phyloP scores from a whole-genome alignment of 768 basidiomycete genomes.

The Lactarius hengduanensis region DNA sequence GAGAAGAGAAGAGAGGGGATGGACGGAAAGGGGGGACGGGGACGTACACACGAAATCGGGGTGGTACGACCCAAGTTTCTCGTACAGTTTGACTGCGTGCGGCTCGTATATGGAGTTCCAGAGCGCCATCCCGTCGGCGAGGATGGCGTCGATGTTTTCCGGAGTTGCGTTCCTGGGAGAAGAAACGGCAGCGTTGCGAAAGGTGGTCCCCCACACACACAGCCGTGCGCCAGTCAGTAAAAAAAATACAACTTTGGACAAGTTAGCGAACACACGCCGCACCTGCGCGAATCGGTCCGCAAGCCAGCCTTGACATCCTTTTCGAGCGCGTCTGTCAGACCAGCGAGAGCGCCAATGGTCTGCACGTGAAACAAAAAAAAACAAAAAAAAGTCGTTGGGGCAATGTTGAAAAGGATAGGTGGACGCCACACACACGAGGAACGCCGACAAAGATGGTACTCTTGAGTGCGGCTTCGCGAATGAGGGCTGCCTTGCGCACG shows the following conservation, averaged over 20 bases:
- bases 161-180: constrained; percentile 31
- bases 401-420: background rate
- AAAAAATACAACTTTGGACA: constrained; percentile 9
- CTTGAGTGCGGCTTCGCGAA: constrained; percentile 88
- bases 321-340: constrained; percentile 73
- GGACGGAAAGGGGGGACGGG: constrained; percentile 17
- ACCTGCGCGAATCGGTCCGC: constrained; percentile 55
- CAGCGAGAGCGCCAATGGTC: constrained; percentile 82
- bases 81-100: constrained; percentile 84
- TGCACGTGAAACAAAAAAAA: constrained; percentile 16
- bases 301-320: constrained; percentile 75
- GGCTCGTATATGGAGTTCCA: constrained; percentile 90
- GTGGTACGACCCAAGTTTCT: constrained; percentile 84
- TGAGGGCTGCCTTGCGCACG: constrained; percentile 73
- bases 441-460: constrained; percentile 88
- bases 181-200: background rate
- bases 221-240: background rate
- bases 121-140: constrained; percentile 64
- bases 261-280: constrained; percentile 24
- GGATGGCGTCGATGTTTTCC: constrained; percentile 66
- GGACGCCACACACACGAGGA: constrained; percentile 55
- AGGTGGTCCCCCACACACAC: background rate
- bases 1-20: constrained; percentile 58
- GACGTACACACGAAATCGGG: constrained; percentile 91
- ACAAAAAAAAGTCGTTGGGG: background rate